These are phyloP conservation scores for Betula pendula DNA, from an alignment of 306 rosid species.

Conservation along the genomic window DNA sequence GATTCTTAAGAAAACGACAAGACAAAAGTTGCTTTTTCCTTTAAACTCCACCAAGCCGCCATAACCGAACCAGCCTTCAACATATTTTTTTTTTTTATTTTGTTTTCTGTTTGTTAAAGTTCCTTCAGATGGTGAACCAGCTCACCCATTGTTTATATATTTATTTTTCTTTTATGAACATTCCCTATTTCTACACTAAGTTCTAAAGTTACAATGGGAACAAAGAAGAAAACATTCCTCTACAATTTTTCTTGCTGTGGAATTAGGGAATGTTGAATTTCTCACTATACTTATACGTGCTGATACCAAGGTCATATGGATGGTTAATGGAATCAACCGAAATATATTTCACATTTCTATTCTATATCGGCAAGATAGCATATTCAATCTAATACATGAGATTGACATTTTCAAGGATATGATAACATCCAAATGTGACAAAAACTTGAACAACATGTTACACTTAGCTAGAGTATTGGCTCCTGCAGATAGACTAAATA, in stretches of 20 bases:
- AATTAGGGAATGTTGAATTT: slow-evolving; percentile 33
- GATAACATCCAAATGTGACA: neutral
- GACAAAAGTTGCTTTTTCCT: no score
- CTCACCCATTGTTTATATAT: no score
- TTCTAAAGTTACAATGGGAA: neutral
- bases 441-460: slow-evolving; percentile 8
- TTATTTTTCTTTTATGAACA: no score
- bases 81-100: no score
- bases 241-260: slow-evolving; percentile 22
- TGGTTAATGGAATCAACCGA: neutral
- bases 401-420: slow-evolving; percentile 21
- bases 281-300: slow-evolving; percentile 13
- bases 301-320: slow-evolving; percentile 27
- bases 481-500: no score
- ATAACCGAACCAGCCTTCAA: no score
- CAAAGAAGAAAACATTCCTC: slow-evolving; percentile 5
- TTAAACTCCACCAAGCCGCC: no score
- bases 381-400: slow-evolving; percentile 24
- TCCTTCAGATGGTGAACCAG: no score
- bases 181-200: no score
- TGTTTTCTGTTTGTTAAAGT: no score
- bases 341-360: slow-evolving; percentile 25
- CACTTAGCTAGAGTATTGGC: slow-evolving; percentile 27
- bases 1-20: no score
- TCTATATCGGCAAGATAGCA: slow-evolving; percentile 15